A percentile compares a stretch with the other conserved stretches of the same genome.
phyloP scores from a whole-genome alignment of 495 filamentous ascomycete species.

The Lepidopterella palustris region DNA sequence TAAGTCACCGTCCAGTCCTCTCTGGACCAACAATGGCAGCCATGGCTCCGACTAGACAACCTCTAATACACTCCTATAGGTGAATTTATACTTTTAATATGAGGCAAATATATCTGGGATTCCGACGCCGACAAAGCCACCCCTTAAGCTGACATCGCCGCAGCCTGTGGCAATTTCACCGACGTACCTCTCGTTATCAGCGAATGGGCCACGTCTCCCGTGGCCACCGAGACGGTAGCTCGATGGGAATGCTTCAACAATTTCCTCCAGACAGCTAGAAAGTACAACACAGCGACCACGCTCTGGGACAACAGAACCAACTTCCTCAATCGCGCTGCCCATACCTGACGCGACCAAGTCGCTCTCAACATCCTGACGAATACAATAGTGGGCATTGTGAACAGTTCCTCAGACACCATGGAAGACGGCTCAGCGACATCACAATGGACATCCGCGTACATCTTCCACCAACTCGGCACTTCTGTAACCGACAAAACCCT shows the following conservation, averaged over 20 bases:
- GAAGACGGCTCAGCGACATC: conserved; percentile 41
- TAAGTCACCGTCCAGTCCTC: conserved; percentile 33
- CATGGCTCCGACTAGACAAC: too few relatives aligned
- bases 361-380: conserved; percentile 44
- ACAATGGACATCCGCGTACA: conserved; percentile 47
- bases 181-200: conserved; percentile 51
- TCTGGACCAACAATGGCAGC: too few relatives aligned
- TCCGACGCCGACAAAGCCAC: conserved; percentile 47
- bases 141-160: conserved; percentile 46
- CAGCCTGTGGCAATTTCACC: conserved; percentile 49
- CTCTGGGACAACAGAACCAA: conserved; percentile 56
- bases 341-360: conserved; percentile 47
- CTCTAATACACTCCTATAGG: conserved; percentile 19
- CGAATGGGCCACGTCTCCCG: conserved; percentile 50
- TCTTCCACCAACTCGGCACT: conserved; percentile 50
- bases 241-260: conserved; percentile 55
- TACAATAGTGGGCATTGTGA: conserved; percentile 40
- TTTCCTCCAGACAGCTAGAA: conserved; percentile 43
- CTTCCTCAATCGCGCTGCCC: conserved; percentile 41
- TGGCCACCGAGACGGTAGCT: conserved; percentile 47
- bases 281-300: conserved; percentile 44
- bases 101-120: conserved; percentile 58
- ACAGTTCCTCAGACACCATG: conserved; percentile 50
- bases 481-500: conserved; percentile 39
- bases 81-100: conserved; percentile 48